Percentiles rank a stretch among this genome's conserved stretches.
Conservation (phyloP, 192 early-diverging fungal species). For the Gryganskiella cystojenkinii region DNA sequence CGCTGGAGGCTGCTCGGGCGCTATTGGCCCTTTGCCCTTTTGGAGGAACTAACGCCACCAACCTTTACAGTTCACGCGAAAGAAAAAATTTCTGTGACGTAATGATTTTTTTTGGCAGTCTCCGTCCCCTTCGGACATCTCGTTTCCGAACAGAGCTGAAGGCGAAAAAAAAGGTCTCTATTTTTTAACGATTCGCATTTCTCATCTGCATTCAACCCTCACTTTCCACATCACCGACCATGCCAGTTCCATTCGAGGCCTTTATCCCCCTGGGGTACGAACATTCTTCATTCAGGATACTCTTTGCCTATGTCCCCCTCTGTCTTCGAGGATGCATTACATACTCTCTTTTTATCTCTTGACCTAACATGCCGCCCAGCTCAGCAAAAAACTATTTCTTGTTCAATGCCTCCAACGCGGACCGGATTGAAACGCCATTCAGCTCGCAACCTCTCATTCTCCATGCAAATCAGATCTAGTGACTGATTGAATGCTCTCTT, state of each 20-base stretch:
- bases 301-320: not conserved
- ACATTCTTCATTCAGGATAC: not conserved
- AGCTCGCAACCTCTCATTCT: not conserved
- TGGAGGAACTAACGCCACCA: not conserved
- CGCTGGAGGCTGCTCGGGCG: no score
- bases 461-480: no score
- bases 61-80: not conserved
- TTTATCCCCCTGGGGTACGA: slow-evolving; percentile 73
- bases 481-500: no score
- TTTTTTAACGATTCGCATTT: no score
- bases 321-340: no score
- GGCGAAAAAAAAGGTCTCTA: no score
- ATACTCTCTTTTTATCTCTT: no score
- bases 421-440: no score
- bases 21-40: not conserved
- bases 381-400: no score
- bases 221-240: slow-evolving; percentile 29
- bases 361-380: no score
- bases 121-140: slow-evolving; percentile 14
- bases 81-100: not conserved
- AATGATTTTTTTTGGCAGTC: not conserved
- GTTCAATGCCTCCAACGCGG: no score
- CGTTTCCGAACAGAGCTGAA: not conserved
- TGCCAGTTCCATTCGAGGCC: slow-evolving; percentile 85
- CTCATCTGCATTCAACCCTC: slow-evolving; percentile 14